A percentile compares a stretch with the other conserved stretches of the same genome.
phyloP scores from a whole-genome alignment of 176 grass and related monocot genomes.

The Miscanthus lutarioriparius region DNA sequence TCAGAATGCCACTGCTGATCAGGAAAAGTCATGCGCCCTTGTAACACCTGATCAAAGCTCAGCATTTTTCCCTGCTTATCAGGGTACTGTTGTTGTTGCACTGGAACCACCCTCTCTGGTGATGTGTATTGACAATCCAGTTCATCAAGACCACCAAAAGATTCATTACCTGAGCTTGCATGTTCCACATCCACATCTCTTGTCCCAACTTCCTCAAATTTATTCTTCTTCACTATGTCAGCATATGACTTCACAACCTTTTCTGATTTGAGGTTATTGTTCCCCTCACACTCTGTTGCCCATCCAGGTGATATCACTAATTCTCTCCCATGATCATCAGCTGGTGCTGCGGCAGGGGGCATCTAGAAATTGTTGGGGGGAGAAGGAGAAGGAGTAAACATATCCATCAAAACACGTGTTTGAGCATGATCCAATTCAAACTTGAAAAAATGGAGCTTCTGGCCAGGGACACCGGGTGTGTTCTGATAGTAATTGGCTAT shows the following conservation, averaged over 20 bases:
- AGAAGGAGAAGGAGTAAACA: too few species aligned
- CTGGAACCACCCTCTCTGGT: conserved; percentile 11
- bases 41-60: conserved; percentile 21
- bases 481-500: too few species aligned
- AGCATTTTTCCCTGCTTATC: conserved; percentile 20
- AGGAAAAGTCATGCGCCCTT: conserved; percentile 27
- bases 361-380: neutral
- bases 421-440: too few species aligned
- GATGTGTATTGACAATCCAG: conserved; percentile 30
- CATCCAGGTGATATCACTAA: neutral
- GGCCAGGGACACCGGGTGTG: too few species aligned
- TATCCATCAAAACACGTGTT: too few species aligned
- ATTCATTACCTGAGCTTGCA: conserved; percentile 31
- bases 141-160: conserved; percentile 27
- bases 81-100: conserved; percentile 38
- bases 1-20: conserved; percentile 22
- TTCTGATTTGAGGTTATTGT: conserved; percentile 22
- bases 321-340: conserved; percentile 19
- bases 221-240: too few species aligned
- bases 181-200: neutral
- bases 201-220: too few species aligned
- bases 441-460: too few species aligned
- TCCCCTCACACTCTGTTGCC: neutral
- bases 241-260: neutral
- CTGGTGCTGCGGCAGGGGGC: conserved; percentile 25